These are phyloP conservation scores for Calonectria fujianensis DNA, from an alignment of 2,329 filamentous ascomycete species.

Conservation along the genomic window DNA sequence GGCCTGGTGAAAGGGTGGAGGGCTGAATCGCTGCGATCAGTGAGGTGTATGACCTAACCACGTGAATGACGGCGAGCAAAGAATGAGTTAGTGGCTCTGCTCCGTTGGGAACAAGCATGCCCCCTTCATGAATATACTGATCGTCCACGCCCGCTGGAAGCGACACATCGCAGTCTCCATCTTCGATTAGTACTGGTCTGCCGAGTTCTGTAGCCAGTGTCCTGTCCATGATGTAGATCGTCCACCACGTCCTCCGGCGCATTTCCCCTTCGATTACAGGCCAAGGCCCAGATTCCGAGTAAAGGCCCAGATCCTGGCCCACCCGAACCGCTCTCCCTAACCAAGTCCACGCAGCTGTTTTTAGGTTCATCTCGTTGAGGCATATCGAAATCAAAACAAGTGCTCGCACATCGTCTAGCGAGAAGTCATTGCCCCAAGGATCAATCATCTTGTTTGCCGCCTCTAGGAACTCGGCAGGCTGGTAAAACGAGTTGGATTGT, in stretches of 20 bases:
- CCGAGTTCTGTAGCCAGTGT: constrained; percentile 87
- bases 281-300: constrained; percentile 84
- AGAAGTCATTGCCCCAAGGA: constrained; percentile 87
- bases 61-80: constrained; percentile 86
- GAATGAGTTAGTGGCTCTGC: constrained; percentile 78
- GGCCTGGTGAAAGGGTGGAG: constrained; percentile 78
- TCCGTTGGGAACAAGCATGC: constrained; percentile 71
- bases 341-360: constrained; percentile 90
- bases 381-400: constrained; percentile 85
- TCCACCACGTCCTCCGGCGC: constrained; percentile 94
- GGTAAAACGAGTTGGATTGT: constrained; percentile 71
- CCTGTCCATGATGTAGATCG: constrained; percentile 91
- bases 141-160: constrained; percentile 89
- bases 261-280: constrained; percentile 88
- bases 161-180: constrained; percentile 89
- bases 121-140: constrained; percentile 79
- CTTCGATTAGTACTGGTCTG: constrained; percentile 87
- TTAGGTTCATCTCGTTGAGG: constrained; percentile 89
- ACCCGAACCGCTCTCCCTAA: constrained; percentile 86
- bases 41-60: constrained; percentile 85
- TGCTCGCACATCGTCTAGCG: constrained; percentile 83
- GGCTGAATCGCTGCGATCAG: constrained; percentile 82
- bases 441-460: constrained; percentile 82
- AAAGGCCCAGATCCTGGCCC: constrained; percentile 88
- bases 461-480: constrained; percentile 81